phyloP scores from a whole-genome alignment of 441 rosid genomes.

The Erysimum pusillum region DNA sequence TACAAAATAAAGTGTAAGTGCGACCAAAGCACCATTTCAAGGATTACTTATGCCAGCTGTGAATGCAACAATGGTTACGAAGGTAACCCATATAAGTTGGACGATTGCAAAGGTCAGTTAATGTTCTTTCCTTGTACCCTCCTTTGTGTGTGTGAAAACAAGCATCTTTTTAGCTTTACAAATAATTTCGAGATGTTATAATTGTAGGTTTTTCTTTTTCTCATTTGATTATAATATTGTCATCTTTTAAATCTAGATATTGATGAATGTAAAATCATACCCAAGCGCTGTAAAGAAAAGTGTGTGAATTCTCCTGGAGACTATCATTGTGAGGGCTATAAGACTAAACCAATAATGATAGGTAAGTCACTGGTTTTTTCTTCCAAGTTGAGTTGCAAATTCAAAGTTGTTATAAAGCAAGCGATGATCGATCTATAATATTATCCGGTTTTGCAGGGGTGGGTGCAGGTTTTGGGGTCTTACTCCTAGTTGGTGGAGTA shows the following conservation, averaged over 20 bases:
- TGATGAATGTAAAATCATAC: constrained; percentile 10
- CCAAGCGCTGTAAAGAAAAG: neutral
- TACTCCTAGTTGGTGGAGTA: constrained; percentile 23
- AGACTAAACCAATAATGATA: constrained; percentile 24
- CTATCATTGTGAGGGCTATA: constrained; percentile 24
- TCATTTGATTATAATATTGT: neutral
- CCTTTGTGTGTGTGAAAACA: no score
- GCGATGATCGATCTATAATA: neutral
- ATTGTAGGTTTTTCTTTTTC: neutral
- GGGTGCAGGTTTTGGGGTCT: constrained; percentile 33
- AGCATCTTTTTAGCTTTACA: no score
- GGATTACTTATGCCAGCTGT: constrained; percentile 31
- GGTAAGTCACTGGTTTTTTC: constrained; percentile 14
- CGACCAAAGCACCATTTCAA: neutral
- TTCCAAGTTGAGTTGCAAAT: neutral
- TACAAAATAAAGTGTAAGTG: neutral
- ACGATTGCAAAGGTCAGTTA: constrained; percentile 46
- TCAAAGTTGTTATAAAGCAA: neutral
- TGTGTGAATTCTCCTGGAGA: constrained; percentile 38
- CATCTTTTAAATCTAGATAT: constrained; percentile 24
- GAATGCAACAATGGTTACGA: constrained; percentile 5
- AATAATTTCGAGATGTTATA: no score
- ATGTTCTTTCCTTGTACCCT: neutral
- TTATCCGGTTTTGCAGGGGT: constrained; percentile 11
- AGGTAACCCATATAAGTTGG: constrained; percentile 42